Conservation (phyloP, 78 protist genomes). For the Guillardia theta region DNA sequence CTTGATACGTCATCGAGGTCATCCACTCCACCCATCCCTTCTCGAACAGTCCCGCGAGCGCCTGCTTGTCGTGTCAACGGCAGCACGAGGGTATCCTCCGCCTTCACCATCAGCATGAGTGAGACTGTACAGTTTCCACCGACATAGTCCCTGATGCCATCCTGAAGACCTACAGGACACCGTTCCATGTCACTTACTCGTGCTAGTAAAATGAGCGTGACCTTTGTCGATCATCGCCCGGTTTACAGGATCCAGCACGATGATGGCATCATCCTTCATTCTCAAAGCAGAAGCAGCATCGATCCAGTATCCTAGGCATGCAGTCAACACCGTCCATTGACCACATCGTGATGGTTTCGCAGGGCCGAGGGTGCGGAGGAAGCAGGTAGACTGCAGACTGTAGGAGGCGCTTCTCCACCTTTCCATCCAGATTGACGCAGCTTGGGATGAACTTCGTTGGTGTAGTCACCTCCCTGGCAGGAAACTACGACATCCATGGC, state of each 20-base stretch:
- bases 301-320: slow-evolving; percentile 51
- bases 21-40: slow-evolving; percentile 45
- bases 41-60: not conserved
- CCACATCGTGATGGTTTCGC: too few relatives aligned
- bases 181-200: not conserved
- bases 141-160: not conserved
- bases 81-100: too few relatives aligned
- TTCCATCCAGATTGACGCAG: not conserved
- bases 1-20: slow-evolving; percentile 45
- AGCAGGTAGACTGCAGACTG: too few relatives aligned
- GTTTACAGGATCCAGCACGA: slow-evolving; percentile 48
- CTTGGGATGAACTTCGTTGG: slow-evolving; percentile 31
- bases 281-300: slow-evolving; percentile 44
- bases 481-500: not conserved
- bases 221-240: not conserved
- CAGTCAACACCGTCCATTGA: not conserved
- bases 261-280: slow-evolving; percentile 41
- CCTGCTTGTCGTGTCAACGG: too few relatives aligned
- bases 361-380: too few relatives aligned
- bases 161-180: not conserved
- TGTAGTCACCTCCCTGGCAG: slow-evolving; percentile 49
- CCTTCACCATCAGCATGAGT: slow-evolving; percentile 11
- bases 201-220: not conserved
- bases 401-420: too few relatives aligned
- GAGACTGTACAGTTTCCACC: slow-evolving; percentile 50